phyloP scores from a whole-genome alignment of 2,329 filamentous ascomycete species.

The Fusarium sp. region DNA sequence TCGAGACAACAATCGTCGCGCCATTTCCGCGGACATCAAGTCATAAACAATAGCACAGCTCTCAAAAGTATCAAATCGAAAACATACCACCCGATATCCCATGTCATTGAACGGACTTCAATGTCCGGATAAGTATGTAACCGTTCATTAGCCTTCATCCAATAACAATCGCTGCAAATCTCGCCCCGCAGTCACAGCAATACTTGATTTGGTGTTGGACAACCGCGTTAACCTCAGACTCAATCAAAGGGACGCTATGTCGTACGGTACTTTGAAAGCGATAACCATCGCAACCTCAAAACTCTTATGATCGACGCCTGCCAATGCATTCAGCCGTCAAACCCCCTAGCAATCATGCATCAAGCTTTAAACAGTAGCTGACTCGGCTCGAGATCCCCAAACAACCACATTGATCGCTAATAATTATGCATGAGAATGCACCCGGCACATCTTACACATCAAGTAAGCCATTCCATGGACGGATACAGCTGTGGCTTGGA shows the following conservation, averaged over 20 bases:
- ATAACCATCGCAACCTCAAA: conserved; percentile 24
- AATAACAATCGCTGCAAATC: conserved; percentile 33
- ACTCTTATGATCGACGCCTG: conserved; percentile 33
- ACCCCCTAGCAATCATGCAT: conserved; percentile 24
- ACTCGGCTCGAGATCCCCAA: conserved; percentile 21
- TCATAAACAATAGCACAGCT: neutral
- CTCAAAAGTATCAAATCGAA: neutral
- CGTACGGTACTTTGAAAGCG: conserved; percentile 21
- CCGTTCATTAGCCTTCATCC: conserved; percentile 17
- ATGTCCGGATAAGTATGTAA: conserved; percentile 39
- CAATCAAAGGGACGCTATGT: conserved; percentile 21
- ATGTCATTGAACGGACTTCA: conserved; percentile 43
- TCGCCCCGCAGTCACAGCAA: conserved; percentile 37
- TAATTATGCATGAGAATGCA: conserved; percentile 11
- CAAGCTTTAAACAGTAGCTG: conserved; percentile 24
- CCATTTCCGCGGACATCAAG: neutral
- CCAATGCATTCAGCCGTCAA: conserved; percentile 30
- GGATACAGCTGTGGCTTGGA: conserved; percentile 12
- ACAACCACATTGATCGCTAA: conserved; percentile 21
- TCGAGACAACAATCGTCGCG: neutral
- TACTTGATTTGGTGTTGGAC: conserved; percentile 29
- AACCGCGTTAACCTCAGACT: conserved; percentile 39
- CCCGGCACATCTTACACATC: conserved; percentile 20
- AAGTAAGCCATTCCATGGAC: conserved; percentile 13
- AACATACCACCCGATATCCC: conserved; percentile 7